A percentile compares a stretch with the other conserved stretches of the same genome.
phyloP scores from a whole-genome alignment of 176 grass and related monocot genomes.

The maize (Zea mays) region DNA sequence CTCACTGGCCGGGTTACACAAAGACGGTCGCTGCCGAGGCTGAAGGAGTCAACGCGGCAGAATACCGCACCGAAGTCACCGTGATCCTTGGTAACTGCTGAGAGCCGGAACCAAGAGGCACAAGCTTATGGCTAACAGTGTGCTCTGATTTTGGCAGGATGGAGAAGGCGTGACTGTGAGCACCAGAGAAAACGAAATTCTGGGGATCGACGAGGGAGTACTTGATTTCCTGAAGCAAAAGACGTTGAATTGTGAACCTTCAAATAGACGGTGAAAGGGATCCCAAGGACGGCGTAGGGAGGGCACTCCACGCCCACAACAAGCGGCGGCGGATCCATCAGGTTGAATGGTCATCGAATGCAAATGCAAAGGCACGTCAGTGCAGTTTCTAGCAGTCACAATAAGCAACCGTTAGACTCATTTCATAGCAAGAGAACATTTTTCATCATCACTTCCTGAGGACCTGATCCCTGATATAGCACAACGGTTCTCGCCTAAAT shows the following conservation, averaged over 20 bases:
- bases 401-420: constrained; percentile 76
- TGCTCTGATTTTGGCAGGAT: constrained; percentile 78
- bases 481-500: constrained; percentile 83
- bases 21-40: constrained; percentile 60
- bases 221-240: constrained; percentile 97
- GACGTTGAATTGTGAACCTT: constrained; percentile 77
- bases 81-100: constrained; percentile 80
- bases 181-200: constrained; percentile 90
- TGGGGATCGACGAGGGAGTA: constrained; percentile 84
- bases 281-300: constrained; percentile 70
- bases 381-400: constrained; percentile 75
- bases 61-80: constrained; percentile 86
- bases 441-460: constrained; percentile 47
- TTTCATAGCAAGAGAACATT: constrained; percentile 70
- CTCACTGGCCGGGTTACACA: constrained; percentile 86
- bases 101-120: constrained; percentile 67
- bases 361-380: constrained; percentile 72
- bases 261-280: constrained; percentile 82
- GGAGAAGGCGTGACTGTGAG: constrained; percentile 70
- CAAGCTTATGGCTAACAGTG: constrained; percentile 77
- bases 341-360: constrained; percentile 56
- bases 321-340: constrained; percentile 56
- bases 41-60: constrained; percentile 62
- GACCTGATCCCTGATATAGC: constrained; percentile 77
- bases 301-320: constrained; percentile 82